A percentile compares a stretch with the other conserved stretches of the same genome.
Conservation (phyloP, 805 yeast species). For the Myxozyma lipomycoides region DNA sequence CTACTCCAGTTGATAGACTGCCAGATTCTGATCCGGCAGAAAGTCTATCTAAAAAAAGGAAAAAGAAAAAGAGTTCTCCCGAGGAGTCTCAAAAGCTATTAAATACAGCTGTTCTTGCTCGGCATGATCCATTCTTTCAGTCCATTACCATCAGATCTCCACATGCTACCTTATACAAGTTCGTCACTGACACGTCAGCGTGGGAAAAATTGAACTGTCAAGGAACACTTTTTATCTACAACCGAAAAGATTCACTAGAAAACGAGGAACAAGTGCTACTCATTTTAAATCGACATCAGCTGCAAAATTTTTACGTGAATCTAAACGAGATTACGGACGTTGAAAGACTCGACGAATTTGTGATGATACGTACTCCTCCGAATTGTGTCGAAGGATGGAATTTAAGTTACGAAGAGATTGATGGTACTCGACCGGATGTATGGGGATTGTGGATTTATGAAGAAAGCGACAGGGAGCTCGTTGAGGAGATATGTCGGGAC, state of each 20-base stretch:
- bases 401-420: constrained; percentile 15
- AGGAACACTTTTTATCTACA: constrained; percentile 41
- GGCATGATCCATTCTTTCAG: constrained; percentile 39
- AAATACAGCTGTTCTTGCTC: constrained; percentile 36
- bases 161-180: constrained; percentile 42
- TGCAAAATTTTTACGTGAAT: constrained; percentile 17
- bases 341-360: constrained; percentile 23
- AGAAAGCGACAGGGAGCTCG: constrained; percentile 10
- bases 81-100: background rate
- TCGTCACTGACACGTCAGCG: constrained; percentile 31
- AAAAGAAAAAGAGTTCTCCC: background rate
- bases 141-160: constrained; percentile 39
- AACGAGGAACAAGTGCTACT: constrained; percentile 14
- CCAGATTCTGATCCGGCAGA: background rate
- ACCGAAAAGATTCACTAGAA: constrained; percentile 29
- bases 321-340: constrained; percentile 24
- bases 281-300: constrained; percentile 23
- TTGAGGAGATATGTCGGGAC: constrained; percentile 14
- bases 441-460: constrained; percentile 28
- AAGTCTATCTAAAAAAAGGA: background rate
- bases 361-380: constrained; percentile 23
- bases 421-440: constrained; percentile 21
- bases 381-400: constrained; percentile 21
- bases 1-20: background rate
- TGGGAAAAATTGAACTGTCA: constrained; percentile 2